Conservation (phyloP, 371 early-diverging fungal species). For the Catenaria anguillulae region DNA sequence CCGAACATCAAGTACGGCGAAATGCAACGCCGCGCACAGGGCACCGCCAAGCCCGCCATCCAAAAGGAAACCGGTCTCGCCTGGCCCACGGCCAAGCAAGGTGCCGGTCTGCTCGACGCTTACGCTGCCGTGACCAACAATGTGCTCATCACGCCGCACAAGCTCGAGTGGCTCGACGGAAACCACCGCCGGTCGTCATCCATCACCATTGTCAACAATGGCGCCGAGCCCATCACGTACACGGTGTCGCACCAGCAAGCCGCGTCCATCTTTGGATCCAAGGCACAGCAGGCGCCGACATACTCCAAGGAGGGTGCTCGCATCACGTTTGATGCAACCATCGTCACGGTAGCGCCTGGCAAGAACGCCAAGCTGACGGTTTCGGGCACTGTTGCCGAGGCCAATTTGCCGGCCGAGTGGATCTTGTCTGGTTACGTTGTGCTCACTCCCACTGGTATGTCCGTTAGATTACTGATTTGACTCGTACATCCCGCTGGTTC, state of each 20-base stretch:
- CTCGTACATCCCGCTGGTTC: no score
- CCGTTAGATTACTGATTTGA: no score
- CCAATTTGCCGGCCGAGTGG: neutral
- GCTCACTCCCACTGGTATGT: neutral
- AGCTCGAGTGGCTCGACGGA: neutral
- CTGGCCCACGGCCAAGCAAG: conserved; percentile 27
- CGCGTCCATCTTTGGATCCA: neutral
- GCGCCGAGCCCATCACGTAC: neutral
- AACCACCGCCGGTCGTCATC: no score
- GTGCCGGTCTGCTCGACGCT: conserved; percentile 33
- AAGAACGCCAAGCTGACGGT: neutral
- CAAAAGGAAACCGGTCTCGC: conserved; percentile 7
- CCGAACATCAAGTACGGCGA: neutral
- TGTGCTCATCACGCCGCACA: neutral
- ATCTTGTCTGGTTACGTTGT: neutral
- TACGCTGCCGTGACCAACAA: neutral
- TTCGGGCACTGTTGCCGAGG: no score
- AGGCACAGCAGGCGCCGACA: neutral
- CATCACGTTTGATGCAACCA: neutral
- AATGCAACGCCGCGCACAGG: neutral
- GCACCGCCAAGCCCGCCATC: neutral
- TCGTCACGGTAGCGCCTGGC: neutral
- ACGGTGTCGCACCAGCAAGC: neutral
- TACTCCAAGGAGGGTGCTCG: neutral
- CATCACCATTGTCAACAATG: neutral